Evolutionary conservation across 2,329 filamentous ascomycete species (phyloP).

Genomic region (Aspergillus aculeatus): DNA sequence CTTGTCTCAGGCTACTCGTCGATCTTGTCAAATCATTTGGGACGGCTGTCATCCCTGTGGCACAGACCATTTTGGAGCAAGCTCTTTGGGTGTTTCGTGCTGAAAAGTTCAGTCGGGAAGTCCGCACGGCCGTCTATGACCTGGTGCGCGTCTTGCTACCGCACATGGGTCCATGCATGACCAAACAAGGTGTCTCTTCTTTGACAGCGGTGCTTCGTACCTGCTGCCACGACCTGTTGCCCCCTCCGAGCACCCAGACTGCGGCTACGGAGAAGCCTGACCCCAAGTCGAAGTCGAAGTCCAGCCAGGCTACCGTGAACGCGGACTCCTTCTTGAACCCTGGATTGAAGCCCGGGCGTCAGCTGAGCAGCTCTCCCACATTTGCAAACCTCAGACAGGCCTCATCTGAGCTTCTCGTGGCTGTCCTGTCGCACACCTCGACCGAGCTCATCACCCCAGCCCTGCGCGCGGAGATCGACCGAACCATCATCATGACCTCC

Average conservation of each 20-base stretch:
- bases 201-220: slow-evolving; percentile 62
- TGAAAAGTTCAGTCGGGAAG: slow-evolving; percentile 48
- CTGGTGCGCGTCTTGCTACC: slow-evolving; percentile 59
- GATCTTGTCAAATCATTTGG: slow-evolving; percentile 60
- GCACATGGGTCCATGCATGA: slow-evolving; percentile 64
- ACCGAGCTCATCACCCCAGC: slow-evolving; percentile 68
- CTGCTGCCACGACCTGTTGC: slow-evolving; percentile 74
- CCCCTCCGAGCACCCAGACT: slow-evolving; percentile 40
- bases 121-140: slow-evolving; percentile 63
- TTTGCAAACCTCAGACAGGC: slow-evolving; percentile 52
- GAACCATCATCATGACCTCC: slow-evolving; percentile 70
- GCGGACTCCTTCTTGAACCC: slow-evolving; percentile 68
- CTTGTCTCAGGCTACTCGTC: slow-evolving; percentile 63
- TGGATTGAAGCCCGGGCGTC: slow-evolving; percentile 34
- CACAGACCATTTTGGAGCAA: slow-evolving; percentile 68
- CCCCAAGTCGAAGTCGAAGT: slow-evolving; percentile 41
- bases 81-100: slow-evolving; percentile 66
- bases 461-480: slow-evolving; percentile 73
- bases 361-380: slow-evolving; percentile 17
- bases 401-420: slow-evolving; percentile 62
- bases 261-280: slow-evolving; percentile 28
- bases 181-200: slow-evolving; percentile 64
- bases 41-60: slow-evolving; percentile 57
- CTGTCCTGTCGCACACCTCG: slow-evolving; percentile 62
- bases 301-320: slow-evolving; percentile 49